A percentile compares a stretch with the other conserved stretches of the same genome.
Evolutionary conservation across 768 basidiomycete genomes (phyloP).

Genomic region (Hydnomerulius pinastri): DNA sequence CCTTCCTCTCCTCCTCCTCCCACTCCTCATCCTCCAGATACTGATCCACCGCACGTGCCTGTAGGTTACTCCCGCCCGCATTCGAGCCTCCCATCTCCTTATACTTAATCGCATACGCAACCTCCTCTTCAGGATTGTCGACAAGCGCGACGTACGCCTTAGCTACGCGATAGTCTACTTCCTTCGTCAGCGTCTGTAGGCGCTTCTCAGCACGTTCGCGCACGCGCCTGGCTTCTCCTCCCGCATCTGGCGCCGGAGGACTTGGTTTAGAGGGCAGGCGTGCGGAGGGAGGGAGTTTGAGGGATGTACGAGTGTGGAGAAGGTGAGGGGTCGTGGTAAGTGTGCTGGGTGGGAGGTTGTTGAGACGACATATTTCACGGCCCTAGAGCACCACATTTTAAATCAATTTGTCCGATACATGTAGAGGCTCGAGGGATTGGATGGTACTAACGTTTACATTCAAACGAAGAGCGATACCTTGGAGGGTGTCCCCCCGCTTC

Average conservation of each 20-base stretch:
- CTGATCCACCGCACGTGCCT: slow-evolving; percentile 52
- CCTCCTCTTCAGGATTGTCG: slow-evolving; percentile 35
- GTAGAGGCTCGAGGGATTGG: neutral
- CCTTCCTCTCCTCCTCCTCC: slow-evolving; percentile 47
- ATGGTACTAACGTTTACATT: slow-evolving; percentile 51
- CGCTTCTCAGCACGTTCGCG: slow-evolving; percentile 60
- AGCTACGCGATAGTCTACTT: slow-evolving; percentile 66
- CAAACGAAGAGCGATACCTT: slow-evolving; percentile 63
- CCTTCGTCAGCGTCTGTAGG: slow-evolving; percentile 67
- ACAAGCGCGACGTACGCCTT: slow-evolving; percentile 72
- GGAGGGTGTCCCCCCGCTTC: slow-evolving; percentile 57
- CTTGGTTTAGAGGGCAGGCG: slow-evolving; percentile 19
- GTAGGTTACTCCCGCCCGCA: slow-evolving; percentile 31
- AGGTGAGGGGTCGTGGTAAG: slow-evolving; percentile 73
- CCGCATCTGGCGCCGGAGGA: slow-evolving; percentile 31
- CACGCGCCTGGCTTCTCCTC: slow-evolving; percentile 43
- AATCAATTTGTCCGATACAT: too few relatives aligned
- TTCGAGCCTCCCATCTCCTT: slow-evolving; percentile 24
- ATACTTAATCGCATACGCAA: slow-evolving; percentile 19
- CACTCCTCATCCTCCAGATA: slow-evolving; percentile 74
- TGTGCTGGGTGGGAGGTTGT: slow-evolving; percentile 64
- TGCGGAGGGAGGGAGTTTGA: slow-evolving; percentile 52
- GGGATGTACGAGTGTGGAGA: slow-evolving; percentile 63
- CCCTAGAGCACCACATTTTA: too few relatives aligned
- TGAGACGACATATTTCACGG: slow-evolving; percentile 62